phyloP scores from a whole-genome alignment of 495 filamentous ascomycete genomes.

The Schizothecium vesticola region DNA sequence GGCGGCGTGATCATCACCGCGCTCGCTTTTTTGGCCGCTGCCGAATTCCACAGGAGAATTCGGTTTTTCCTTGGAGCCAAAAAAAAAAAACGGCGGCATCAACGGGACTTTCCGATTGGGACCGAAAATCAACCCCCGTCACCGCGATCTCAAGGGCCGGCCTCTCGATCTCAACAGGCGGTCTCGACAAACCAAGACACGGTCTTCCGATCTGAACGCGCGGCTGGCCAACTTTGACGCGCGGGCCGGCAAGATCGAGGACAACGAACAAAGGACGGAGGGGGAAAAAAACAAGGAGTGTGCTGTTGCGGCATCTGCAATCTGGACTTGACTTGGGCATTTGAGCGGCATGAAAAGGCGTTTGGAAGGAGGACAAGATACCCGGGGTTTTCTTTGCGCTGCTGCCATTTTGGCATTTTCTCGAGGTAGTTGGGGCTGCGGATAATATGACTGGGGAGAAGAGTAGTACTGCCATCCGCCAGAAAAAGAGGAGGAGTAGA shows the following conservation, averaged over 20 bases:
- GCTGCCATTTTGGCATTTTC: not conserved
- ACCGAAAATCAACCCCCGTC: too few species aligned
- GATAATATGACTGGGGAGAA: too few species aligned
- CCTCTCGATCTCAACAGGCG: not conserved
- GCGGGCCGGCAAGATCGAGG: not conserved
- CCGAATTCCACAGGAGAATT: not conserved
- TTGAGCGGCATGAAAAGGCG: not conserved
- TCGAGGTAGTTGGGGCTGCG: too few species aligned
- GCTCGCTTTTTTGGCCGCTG: not conserved
- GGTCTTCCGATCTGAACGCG: not conserved
- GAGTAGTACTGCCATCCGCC: too few species aligned
- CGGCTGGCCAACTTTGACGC: not conserved
- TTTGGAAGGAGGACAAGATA: not conserved
- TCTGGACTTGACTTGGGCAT: not conserved
- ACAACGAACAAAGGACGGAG: not conserved
- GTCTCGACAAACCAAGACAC: not conserved
- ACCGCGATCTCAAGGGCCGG: not conserved
- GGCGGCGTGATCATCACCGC: too few species aligned
- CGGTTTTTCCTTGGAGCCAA: too few species aligned
- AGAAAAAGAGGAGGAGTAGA: not conserved
- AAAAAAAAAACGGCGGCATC: too few species aligned
- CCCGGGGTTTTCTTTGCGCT: not conserved
- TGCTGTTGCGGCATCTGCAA: not conserved
- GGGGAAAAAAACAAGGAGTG: not conserved
- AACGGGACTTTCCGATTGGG: too few species aligned